Evolutionary conservation across 108 stramenopile species (phyloP), one percentile per base, ranked within the genome.

Genomic region (Poteriospumella lacustris): DNA sequence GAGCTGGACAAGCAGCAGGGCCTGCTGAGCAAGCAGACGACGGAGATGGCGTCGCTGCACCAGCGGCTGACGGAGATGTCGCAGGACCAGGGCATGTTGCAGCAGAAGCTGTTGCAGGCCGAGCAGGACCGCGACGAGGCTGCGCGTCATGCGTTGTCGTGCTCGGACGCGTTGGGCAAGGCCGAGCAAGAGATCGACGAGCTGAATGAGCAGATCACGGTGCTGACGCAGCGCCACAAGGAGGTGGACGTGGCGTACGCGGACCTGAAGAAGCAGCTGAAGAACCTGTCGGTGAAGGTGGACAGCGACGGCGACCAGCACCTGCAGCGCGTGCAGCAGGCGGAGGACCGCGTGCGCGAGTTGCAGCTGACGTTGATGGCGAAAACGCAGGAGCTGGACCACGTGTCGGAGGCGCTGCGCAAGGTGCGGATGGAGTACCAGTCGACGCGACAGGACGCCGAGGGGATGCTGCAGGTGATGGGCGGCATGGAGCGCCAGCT

Each of bases 381-480:
- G 31, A 73, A 73, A 38, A 42, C 12, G 5, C 5, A 42, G 42
- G 70, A 73, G 29, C 41, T 42, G 12, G 70, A 73, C 41, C 12
- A 56, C 5, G 41, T 24, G 5, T 28, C 5, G 3, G 70, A 73
- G 41, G 70, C 31, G 9, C 26, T 26, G 41, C 36, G 70, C 36
- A 73, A 73, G 41, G 26, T 73, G 44, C 70, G 70, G 12, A 12
- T 44, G 12, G 70, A 73, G 41, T 73, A 73, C 41, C 5, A 73
- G 42, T n/a, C 36, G 9, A 73, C 70, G 9, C 70, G 70, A 44
- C 70, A 73, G 36, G 70, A 73, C 36, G 70, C 70, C 28, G 70
- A 73, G 47, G 70, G 70, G 28, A 73, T 73, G 70, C 41, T 73
- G 28, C 12, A 5, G 5, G 70, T 73, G 12, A 73, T 73, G 70